Conservation (phyloP, 441 rosid genomes). For the Pelargonium fulgidum region DNA sequence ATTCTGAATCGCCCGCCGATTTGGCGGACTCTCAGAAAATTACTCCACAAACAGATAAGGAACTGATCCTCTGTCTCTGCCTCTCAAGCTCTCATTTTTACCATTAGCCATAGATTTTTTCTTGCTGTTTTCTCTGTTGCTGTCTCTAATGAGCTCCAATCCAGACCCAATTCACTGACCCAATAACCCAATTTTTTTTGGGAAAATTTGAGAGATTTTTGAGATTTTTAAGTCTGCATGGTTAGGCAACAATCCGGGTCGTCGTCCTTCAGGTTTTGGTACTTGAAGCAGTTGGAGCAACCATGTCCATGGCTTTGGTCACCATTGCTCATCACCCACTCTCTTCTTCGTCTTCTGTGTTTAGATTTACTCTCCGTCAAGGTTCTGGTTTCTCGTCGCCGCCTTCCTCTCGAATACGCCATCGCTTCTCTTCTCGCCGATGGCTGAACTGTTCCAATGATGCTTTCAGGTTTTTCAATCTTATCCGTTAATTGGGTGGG, state of each 20-base stretch:
- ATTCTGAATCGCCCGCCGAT: not conserved
- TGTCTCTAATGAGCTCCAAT: slow-evolving; percentile 6
- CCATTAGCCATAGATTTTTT: not conserved
- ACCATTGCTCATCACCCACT: slow-evolving; percentile 33
- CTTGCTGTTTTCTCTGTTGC: no score
- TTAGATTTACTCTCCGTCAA: slow-evolving; percentile 23
- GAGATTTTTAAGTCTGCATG: slow-evolving; percentile 49
- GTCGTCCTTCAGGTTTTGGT: slow-evolving; percentile 36
- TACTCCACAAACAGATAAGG: not conserved
- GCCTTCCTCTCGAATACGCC: slow-evolving; percentile 42
- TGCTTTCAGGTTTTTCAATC: slow-evolving; percentile 31
- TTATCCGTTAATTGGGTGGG: not conserved
- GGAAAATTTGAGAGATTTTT: not conserved
- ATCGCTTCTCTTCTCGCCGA: slow-evolving; percentile 57
- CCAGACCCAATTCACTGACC: not conserved
- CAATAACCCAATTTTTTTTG: no score
- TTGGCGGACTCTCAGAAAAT: not conserved
- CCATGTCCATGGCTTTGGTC: slow-evolving; percentile 44
- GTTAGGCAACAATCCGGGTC: slow-evolving; percentile 34
- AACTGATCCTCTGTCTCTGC: not conserved
- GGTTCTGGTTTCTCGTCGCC: slow-evolving; percentile 30
- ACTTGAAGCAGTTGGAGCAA: slow-evolving; percentile 33
- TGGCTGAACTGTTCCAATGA: slow-evolving; percentile 39
- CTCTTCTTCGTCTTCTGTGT: slow-evolving; percentile 5
- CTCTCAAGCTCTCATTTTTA: not conserved